A percentile compares a stretch with the other conserved stretches of the same genome.
Conservation (phyloP, 768 basidiomycete genomes). For the Mycena olivaceomarginata region DNA sequence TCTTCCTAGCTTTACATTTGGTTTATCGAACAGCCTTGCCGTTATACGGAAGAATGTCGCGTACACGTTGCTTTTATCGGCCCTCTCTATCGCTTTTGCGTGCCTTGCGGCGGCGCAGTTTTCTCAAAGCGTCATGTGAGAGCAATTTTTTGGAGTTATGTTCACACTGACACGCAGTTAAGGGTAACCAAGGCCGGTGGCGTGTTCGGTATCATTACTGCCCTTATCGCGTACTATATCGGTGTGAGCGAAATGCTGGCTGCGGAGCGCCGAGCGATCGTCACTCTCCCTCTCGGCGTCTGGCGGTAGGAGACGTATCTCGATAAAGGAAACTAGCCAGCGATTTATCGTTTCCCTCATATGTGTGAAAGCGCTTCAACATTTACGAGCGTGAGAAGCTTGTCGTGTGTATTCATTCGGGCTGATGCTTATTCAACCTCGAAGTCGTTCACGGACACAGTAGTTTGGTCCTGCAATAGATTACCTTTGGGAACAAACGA, state of each 20-base stretch:
- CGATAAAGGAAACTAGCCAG: no score
- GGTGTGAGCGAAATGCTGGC: constrained; percentile 66
- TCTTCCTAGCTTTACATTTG: background rate
- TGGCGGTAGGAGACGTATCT: constrained; percentile 1
- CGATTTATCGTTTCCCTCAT: no score
- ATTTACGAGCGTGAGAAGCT: no score
- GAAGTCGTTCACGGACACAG: no score
- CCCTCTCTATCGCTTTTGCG: constrained; percentile 63
- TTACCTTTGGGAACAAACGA: no score
- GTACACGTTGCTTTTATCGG: constrained; percentile 61
- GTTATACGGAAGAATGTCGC: constrained; percentile 61
- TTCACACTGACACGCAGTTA: background rate
- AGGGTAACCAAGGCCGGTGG: constrained; percentile 67
- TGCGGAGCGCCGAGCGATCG: constrained; percentile 61
- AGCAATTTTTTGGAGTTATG: background rate
- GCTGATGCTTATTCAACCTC: no score
- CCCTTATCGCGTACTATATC: constrained; percentile 69
- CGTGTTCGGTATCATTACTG: constrained; percentile 65
- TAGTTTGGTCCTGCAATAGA: no score
- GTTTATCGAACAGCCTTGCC: constrained; percentile 53
- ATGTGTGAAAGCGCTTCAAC: no score
- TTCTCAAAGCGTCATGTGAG: constrained; percentile 52
- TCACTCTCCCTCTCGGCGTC: constrained; percentile 55
- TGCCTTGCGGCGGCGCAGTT: constrained; percentile 65
- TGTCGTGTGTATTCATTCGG: no score